These are phyloP conservation scores for Xylariaceae sp. DNA, from an alignment of 2,329 filamentous ascomycete species.

Conservation along the genomic window DNA sequence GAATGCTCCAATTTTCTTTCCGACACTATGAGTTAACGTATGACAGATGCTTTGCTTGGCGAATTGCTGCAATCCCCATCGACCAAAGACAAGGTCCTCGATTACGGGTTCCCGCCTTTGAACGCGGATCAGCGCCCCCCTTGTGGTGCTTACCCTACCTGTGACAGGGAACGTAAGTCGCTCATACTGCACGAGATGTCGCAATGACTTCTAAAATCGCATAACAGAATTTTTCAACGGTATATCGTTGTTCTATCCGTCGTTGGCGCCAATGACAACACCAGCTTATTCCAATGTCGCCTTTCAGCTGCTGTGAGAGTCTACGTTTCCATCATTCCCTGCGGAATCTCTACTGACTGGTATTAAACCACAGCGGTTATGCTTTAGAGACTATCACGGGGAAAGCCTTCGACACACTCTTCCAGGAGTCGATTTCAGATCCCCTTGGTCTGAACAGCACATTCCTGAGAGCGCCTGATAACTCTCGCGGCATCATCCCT, in stretches of 20 bases:
- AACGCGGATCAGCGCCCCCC: constrained; percentile 18
- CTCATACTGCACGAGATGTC: background rate
- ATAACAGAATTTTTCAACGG: constrained; percentile 21
- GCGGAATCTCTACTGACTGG: too few relatives aligned
- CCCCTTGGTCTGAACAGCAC: constrained; percentile 35
- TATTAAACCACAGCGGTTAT: constrained; percentile 29
- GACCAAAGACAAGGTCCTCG: constrained; percentile 16
- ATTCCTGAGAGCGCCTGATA: constrained; percentile 24
- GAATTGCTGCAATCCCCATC: constrained; percentile 22
- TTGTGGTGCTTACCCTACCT: constrained; percentile 24
- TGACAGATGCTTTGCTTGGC: constrained; percentile 22
- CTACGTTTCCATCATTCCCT: too few relatives aligned
- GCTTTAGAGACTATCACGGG: constrained; percentile 34
- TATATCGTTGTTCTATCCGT: constrained; percentile 24
- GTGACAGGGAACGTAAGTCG: constrained; percentile 22
- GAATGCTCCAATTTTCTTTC: background rate
- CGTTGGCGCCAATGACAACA: constrained; percentile 19
- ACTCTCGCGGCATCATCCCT: constrained; percentile 33
- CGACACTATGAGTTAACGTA: background rate
- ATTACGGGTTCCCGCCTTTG: constrained; percentile 27
- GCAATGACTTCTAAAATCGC: constrained; percentile 5
- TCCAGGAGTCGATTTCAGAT: constrained; percentile 31
- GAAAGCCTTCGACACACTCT: constrained; percentile 28
- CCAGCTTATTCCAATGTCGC: constrained; percentile 26
- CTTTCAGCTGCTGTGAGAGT: constrained; percentile 26